A percentile compares a stretch with the other conserved stretches of the same genome.
These are phyloP conservation scores for Ambrosiella xylebori DNA, from an alignment of 2,329 filamentous ascomycete species.

Conservation along the genomic window DNA sequence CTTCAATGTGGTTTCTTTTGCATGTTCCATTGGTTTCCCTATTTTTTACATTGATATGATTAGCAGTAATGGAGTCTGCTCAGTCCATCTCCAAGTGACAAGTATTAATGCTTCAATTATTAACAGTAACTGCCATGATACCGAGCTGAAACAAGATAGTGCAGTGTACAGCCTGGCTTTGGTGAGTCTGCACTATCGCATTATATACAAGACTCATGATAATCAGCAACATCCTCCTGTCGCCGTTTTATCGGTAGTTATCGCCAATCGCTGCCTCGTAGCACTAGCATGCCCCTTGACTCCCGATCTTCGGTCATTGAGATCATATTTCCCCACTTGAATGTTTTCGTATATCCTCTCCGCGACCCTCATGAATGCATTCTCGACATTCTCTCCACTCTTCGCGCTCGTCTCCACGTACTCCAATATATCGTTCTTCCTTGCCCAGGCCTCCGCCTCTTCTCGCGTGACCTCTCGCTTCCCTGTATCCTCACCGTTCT, in stretches of 20 bases:
- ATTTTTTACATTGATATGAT: no score
- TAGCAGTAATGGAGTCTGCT: no score
- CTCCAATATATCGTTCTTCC: slow-evolving; percentile 66
- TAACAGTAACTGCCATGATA: no score
- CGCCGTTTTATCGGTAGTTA: slow-evolving; percentile 23
- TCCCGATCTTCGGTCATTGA: slow-evolving; percentile 81
- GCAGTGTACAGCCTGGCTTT: no score
- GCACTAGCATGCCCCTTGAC: slow-evolving; percentile 56
- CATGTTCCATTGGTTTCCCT: no score
- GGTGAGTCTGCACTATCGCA: no score
- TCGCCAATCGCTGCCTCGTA: slow-evolving; percentile 27
- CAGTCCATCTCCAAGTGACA: no score
- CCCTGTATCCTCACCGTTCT: slow-evolving; percentile 14
- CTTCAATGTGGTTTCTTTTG: no score
- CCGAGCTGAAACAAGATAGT: no score
- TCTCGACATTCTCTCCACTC: slow-evolving; percentile 83
- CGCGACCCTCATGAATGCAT: slow-evolving; percentile 81
- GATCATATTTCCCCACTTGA: slow-evolving; percentile 81
- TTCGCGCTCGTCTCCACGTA: slow-evolving; percentile 97
- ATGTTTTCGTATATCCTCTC: slow-evolving; percentile 96
- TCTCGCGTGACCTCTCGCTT: slow-evolving; percentile 64
- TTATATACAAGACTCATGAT: neutral
- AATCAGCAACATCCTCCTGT: slow-evolving; percentile 31
- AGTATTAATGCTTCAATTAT: no score
- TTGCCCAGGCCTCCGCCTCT: slow-evolving; percentile 84